Percentiles rank a stretch among this genome's conserved stretches.
These are phyloP conservation scores for Euphorbia pulcherrima DNA, from an alignment of 345 rosid species.

Conservation along the genomic window DNA sequence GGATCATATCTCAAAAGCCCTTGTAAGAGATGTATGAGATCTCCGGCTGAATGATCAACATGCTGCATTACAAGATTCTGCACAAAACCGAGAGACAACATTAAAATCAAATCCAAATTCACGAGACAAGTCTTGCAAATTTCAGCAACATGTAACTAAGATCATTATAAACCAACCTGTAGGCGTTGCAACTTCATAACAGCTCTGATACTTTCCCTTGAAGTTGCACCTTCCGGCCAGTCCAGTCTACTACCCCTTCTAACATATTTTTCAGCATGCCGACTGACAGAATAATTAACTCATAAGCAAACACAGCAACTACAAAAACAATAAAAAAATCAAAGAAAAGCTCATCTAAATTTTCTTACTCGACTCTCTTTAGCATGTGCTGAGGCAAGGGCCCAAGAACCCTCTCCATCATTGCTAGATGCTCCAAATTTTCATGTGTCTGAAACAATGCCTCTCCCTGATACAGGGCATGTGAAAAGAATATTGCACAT, in stretches of 20 bases:
- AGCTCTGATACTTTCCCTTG: conserved; percentile 76
- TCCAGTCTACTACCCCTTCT: conserved; percentile 75
- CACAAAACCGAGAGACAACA: background rate
- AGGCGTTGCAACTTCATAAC: conserved; percentile 70
- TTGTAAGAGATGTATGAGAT: conserved; percentile 28
- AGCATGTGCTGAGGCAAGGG: conserved; percentile 64
- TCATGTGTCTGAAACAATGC: conserved; percentile 93
- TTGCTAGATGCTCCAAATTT: conserved; percentile 84
- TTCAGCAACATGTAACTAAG: background rate
- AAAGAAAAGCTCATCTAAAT: background rate
- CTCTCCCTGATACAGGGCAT: conserved; percentile 52
- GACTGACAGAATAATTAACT: conserved; percentile 29
- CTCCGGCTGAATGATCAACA: conserved; percentile 36
- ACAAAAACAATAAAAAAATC: too few relatives aligned
- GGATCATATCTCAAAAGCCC: conserved; percentile 31
- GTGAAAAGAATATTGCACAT: background rate
- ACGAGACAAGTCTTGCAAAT: background rate
- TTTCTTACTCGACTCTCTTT: conserved; percentile 68
- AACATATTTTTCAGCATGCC: conserved; percentile 70
- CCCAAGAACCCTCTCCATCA: conserved; percentile 91
- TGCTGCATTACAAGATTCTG: conserved; percentile 34
- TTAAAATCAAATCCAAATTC: background rate
- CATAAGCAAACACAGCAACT: background rate
- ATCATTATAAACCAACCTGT: conserved; percentile 41
- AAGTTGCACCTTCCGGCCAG: conserved; percentile 87